A percentile compares a stretch with the other conserved stretches of the same genome.
phyloP scores from a whole-genome alignment of 352 stramenopile species.

The Pythium myriotylum region DNA sequence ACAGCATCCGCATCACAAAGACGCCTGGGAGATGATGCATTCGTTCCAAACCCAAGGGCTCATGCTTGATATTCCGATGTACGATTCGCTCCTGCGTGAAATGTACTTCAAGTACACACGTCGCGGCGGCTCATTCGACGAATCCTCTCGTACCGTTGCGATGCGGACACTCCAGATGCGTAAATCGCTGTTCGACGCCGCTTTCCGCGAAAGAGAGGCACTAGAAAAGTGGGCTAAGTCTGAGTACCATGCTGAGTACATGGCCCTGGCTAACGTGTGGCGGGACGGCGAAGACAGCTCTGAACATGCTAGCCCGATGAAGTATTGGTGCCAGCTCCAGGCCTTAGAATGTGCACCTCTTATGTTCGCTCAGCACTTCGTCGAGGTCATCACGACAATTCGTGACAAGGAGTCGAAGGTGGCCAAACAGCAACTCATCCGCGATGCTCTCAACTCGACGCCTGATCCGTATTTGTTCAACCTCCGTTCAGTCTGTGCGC shows the following conservation, averaged over 20 bases:
- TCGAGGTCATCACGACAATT: conserved; percentile 69
- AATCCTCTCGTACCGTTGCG: conserved; percentile 54
- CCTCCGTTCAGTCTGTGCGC: conserved; percentile 46
- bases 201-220: conserved; percentile 43
- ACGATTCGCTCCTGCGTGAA: conserved; percentile 71
- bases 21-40: conserved; percentile 44
- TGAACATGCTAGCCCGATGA: conserved; percentile 29
- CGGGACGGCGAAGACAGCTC: conserved; percentile 1
- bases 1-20: conserved; percentile 39
- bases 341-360: conserved; percentile 50
- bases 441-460: conserved; percentile 45
- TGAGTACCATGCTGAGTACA: conserved; percentile 9
- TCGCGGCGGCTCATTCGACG: conserved; percentile 55
- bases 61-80: conserved; percentile 60
- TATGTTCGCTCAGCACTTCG: conserved; percentile 74
- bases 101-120: conserved; percentile 83
- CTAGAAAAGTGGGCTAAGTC: conserved; percentile 31
- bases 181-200: conserved; percentile 58
- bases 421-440: conserved; percentile 48
- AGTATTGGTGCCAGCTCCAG: conserved; percentile 57
- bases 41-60: conserved; percentile 47
- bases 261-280: not conserved
- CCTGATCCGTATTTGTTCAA: conserved; percentile 62
- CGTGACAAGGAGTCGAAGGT: conserved; percentile 70
- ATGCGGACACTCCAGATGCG: conserved; percentile 62